Base-by-base conservation (phyloP, 768 basidiomycete genomes). In the Russula ochroleuca region DNA sequence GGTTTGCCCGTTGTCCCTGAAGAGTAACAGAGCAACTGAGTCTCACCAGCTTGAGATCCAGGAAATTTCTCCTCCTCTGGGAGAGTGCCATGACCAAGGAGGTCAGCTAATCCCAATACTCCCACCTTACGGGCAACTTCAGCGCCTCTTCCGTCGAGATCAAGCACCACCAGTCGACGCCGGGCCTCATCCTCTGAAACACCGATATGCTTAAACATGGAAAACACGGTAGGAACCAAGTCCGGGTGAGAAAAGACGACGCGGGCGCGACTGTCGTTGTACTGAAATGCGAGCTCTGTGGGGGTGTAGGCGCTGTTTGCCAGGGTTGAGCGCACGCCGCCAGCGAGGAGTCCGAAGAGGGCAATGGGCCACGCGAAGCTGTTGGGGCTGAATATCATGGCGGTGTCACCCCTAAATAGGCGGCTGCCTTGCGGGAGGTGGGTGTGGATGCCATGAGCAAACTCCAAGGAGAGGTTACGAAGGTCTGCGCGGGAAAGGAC, bases 1-100 rank as follows among this genome's bases (percentile, higher is more conserved):
- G 91, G 85, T 66, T 85, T 84, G 2, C 90, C 88, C 0, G 88
- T 90, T 1, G 90, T 92, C 5, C 90, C 90, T 71, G 75, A 76
- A 7, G 75, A 77, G 62, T 90, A 90, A 62, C 86, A 90, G 43
- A 91, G 70, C 67, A 83, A 83, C 3, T 77, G 73, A 0, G 90
- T 90, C 68, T 88, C 85, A 58, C 85, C 70, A 2, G 84, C 77
- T 21, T 77, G 67, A 49, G 38, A 40, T 0, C 81, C 84, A 14
- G 83, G 78, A 54, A 86, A 84, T 68, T 74, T 76, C 66, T 82
- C 85, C 69, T 88, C 87, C 5, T 76, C 69, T 13, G 68, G 62
- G 13, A 89, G 75, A 15, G 74, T 71, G 3, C 87, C 83, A 2
- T 77, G 72, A 0, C 74, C 74, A 21, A 23, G 72, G n/a, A 91